Base-by-base conservation (phyloP, 2,329 filamentous ascomycete species). In the Orbilia javanica region DNA sequence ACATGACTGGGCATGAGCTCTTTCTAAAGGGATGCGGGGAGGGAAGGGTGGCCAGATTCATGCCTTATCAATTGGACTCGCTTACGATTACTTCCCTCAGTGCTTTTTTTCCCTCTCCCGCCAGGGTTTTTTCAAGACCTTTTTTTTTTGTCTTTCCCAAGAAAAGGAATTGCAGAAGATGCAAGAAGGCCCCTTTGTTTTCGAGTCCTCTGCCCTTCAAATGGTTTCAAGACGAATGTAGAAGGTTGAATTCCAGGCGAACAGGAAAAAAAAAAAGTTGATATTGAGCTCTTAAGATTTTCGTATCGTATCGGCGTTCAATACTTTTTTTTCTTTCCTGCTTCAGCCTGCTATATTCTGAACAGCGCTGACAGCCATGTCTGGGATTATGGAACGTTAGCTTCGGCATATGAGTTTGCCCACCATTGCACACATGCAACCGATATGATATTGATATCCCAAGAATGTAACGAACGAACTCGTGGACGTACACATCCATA, bases 1-100 rank as follows among this genome's bases (percentile, higher is more conserved):
- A 60, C 7, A 29, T 15, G 29, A 42, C 48, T 71, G 34, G 55
- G 25, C 53, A 39, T 46, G 69, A 72, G 69, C 69, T 72, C 69
- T 66, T 57, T 42, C 34, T 48, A 22, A 22, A 48, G 44, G 44
- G 34, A 29, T 25, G 53, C 31, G 31, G 31, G 53, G 31, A 18
- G 53, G 34, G 29, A n/a, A 6, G 22, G 29, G 31, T 73, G 50
- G 68, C 67, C 42, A 72, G 69, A 64, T 67, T 70, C 39, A 70
- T 67, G 65, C 65, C 72, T 76, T 76, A 76, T 76, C 72, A 50
- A 60, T 22, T 20, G 10, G 1, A 70, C 65, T 77, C 73, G 73
- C 73, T 77, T 77, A 52, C 66, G 60, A 71, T 71, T 71, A 71
- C 73, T 70, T 65, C 65, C 46, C 57, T 62, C 46, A 60, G 71